Evolutionary conservation across 139 green algal genomes (phyloP), one percentile per base, ranked within the genome.

Genomic region (Volvox reticuliferus): DNA sequence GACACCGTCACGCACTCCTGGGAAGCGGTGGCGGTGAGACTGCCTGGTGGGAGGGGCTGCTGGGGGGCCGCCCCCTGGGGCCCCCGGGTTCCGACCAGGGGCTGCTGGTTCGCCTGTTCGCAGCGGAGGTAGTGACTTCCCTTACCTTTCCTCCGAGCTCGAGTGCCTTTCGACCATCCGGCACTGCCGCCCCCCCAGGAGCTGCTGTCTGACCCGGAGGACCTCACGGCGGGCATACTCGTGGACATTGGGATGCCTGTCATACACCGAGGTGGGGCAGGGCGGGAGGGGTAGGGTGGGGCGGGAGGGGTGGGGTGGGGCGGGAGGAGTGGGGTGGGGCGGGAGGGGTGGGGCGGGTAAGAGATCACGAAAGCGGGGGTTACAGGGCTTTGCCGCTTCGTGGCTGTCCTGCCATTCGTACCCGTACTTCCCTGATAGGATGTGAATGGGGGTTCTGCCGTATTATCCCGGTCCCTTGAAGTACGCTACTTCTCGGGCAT

Each of bases 211-310:
- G 86, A 90, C 68, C 36, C 85, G 18, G 86, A 91, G 61, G 76
- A 94, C 32, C 81, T 95, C 77, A 99, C 96, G 2, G 50, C 97
- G 0, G 95, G 88, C 81, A 97, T 99, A 28, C 86, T 99, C 32
- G 96, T 93, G 36, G 98, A 99, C 87, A 89, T 99, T 0, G 98
- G 98, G 89, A 95, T 99, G 93, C 98, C 98, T 1, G 96, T 99
- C n/a, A 95, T 98, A 50, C 97, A 99, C 92, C 77, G 94, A 36
- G 97, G 95, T 91, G 62, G 28, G 88, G 16, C 0, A 5, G 62
- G 82, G 82, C 44, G 50, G 50, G 19, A 61, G 44, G 50, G 61
- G 22, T 36, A 28, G 81, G 28, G 17, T 32, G 81, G 81, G 62
- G 37, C 12, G 79, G 21, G 50, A 16, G 44, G 30, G 82, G 44